phyloP scores from a whole-genome alignment of 2,329 filamentous ascomycete genomes.

The Fusarium sp. region DNA sequence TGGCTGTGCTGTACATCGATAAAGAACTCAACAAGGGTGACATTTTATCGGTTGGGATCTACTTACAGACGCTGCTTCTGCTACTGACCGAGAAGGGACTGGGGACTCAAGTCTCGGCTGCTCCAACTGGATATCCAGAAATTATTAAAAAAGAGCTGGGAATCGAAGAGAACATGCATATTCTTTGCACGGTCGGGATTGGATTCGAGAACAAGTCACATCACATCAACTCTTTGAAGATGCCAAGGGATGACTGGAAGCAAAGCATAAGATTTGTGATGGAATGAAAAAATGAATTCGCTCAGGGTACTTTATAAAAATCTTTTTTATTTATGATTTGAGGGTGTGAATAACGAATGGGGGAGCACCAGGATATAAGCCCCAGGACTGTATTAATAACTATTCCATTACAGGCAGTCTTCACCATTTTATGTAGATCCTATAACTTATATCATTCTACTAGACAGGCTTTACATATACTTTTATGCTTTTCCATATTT shows the following conservation, averaged over 20 bases:
- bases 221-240: conserved; percentile 22
- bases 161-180: conserved; percentile 10
- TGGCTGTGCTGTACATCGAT: conserved; percentile 28
- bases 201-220: conserved; percentile 27
- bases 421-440: too few species aligned
- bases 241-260: conserved; percentile 30
- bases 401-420: too few species aligned
- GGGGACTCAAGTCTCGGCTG: conserved; percentile 26
- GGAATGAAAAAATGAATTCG: not conserved
- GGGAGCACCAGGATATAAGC: too few species aligned
- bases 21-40: conserved; percentile 12
- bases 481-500: too few species aligned
- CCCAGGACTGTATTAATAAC: too few species aligned
- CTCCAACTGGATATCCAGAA: conserved; percentile 21
- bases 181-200: conserved; percentile 20
- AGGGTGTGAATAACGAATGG: too few species aligned
- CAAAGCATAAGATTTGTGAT: conserved; percentile 12
- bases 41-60: conserved; percentile 33
- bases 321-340: too few species aligned
- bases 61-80: conserved; percentile 35
- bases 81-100: conserved; percentile 25
- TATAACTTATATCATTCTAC: too few species aligned
- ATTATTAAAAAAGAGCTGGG: conserved; percentile 16
- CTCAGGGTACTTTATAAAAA: too few species aligned
- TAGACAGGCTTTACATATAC: too few species aligned